Evolutionary conservation across 306 rosid genomes (phyloP), one percentile per base, ranked within the genome.

Genomic region (Pterocarpus macrocarpus): DNA sequence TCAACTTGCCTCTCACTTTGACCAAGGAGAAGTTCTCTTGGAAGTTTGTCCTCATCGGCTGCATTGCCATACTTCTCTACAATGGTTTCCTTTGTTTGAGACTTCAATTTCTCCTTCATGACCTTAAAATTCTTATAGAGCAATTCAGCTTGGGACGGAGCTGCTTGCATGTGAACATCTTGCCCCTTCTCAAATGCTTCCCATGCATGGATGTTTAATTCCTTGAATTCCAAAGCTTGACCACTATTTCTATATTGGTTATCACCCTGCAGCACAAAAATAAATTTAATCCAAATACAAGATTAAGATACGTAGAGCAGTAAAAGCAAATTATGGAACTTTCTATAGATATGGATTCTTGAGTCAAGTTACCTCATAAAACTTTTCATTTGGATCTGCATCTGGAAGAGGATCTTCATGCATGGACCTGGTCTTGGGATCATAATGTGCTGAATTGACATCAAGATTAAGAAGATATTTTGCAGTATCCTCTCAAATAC

Each of bases 341-440:
- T 69, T 16, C 30, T 1, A n/a, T 34, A 41, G 44, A 16, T 28
- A 63, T 16, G 3, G 14, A 45, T 63, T 58, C 52, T 30, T 86
- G 6, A 56, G 49, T 47, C 58, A 22, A n/a, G 85, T 72, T 69
- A 86, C 92, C 69, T 0, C 74, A 77, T 86, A 86, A 67, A 89
- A 86, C 63, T 86, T 89, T 69, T 89, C 92, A 76, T 90, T 85
- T 16, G 91, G 88, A 79, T 90, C 90, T 9, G 93, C 93, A 83
- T 87, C 88, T n/a, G 89, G 90, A 75, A 89, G 86, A 85, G 89
- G 92, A 85, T 87, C 90, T 30, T 85, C 90, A 43, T 89, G 88
- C 92, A 87, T 89, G 16, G 92, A 89, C 78, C 81, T 82, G 5
- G 89, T 87, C 80, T 89, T 87, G 52, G 90, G 94, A 85, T 90